Evolutionary conservation across 2,329 filamentous ascomycete species (phyloP).

Genomic region (Graphium sp.): DNA sequence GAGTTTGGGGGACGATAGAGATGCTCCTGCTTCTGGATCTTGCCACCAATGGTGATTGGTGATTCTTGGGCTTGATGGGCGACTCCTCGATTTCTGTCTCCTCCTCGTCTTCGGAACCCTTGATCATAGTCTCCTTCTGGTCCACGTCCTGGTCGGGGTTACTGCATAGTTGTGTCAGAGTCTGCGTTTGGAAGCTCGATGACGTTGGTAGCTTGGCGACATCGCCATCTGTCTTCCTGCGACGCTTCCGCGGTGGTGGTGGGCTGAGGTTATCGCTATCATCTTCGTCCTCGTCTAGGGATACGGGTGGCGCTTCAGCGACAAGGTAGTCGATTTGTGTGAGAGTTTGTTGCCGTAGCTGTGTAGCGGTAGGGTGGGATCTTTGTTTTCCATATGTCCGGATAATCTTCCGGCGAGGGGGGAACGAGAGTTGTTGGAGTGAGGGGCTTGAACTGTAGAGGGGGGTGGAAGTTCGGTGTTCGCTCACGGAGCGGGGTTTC

Average conservation of each 20-base stretch:
- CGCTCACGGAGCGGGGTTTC: too few species aligned
- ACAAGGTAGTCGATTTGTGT: slow-evolving; percentile 23
- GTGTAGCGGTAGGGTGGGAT: slow-evolving; percentile 5
- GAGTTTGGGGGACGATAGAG: slow-evolving; percentile 24
- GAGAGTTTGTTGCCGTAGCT: slow-evolving; percentile 22
- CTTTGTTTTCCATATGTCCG: slow-evolving; percentile 16
- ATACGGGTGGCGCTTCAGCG: slow-evolving; percentile 11
- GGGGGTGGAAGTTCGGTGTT: too few species aligned
- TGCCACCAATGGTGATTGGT: not conserved
- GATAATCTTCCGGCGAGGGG: slow-evolving; percentile 14
- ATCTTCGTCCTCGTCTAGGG: slow-evolving; percentile 10
- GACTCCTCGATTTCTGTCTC: slow-evolving; percentile 7
- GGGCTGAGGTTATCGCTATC: not conserved
- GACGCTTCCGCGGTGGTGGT: slow-evolving; percentile 6
- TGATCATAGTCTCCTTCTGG: slow-evolving; percentile 9
- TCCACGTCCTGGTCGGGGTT: slow-evolving; percentile 5
- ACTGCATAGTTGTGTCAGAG: slow-evolving; percentile 20
- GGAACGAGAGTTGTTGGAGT: slow-evolving; percentile 21
- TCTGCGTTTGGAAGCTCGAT: slow-evolving; percentile 21
- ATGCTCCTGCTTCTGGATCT: slow-evolving; percentile 4
- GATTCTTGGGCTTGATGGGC: not conserved
- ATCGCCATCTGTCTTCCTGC: slow-evolving; percentile 15
- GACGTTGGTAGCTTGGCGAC: slow-evolving; percentile 6
- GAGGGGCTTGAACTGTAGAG: slow-evolving; percentile 20
- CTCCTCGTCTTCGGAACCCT: slow-evolving; percentile 21